phyloP scores from a whole-genome alignment of 2,329 filamentous ascomycete species.

The Zalaria sp. region DNA sequence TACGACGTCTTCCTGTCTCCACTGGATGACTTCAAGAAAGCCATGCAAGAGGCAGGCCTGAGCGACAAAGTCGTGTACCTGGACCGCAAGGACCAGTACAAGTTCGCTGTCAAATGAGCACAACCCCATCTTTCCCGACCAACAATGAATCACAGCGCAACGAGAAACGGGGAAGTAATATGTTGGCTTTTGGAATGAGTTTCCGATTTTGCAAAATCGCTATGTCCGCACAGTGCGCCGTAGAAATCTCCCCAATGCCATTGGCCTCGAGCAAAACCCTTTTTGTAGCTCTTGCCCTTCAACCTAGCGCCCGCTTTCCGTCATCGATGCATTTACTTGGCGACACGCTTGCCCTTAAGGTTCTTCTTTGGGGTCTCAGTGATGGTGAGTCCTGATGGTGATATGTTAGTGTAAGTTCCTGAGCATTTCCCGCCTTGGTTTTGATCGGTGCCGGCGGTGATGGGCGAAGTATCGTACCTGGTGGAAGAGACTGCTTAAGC shows the following conservation, averaged over 20 bases:
- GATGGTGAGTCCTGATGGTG: constrained; percentile 39
- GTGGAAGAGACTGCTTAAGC: constrained; percentile 97
- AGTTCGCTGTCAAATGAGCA: constrained; percentile 30
- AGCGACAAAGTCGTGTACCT: constrained; percentile 44
- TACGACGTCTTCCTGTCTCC: constrained; percentile 48
- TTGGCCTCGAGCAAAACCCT: not conserved
- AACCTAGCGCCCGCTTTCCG: not conserved
- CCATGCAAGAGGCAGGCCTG: constrained; percentile 38
- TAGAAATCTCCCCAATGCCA: not conserved
- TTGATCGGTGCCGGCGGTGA: not conserved
- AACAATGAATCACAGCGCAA: not conserved
- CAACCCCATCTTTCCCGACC: constrained; percentile 7
- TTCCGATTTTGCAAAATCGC: not conserved
- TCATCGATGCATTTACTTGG: constrained; percentile 12
- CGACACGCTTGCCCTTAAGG: constrained; percentile 36
- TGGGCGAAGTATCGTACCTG: constrained; percentile 50
- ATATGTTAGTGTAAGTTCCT: too few relatives aligned
- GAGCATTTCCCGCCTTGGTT: not conserved
- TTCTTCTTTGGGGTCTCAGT: constrained; percentile 51
- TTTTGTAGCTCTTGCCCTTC: not conserved
- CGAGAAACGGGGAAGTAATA: not conserved
- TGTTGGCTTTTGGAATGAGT: not conserved
- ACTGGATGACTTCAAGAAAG: constrained; percentile 45
- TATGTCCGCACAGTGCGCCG: not conserved
- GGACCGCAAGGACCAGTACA: constrained; percentile 43